Percentiles rank a stretch among this genome's conserved stretches.
phyloP scores from a whole-genome alignment of 805 yeast genomes.

The Metschnikowia baotianmanensis region DNA sequence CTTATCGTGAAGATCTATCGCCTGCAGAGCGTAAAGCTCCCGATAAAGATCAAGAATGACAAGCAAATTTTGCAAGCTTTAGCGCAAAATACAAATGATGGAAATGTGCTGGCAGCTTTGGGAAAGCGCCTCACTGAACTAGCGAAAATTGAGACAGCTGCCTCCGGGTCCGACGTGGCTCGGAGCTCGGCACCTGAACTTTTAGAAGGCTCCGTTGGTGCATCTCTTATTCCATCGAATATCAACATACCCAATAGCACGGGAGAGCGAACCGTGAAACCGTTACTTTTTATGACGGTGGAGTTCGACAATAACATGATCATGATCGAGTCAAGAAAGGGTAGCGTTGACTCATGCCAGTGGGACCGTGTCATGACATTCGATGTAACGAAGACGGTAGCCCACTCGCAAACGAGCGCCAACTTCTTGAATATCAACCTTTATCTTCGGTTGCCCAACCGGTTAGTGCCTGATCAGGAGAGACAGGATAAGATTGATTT shows the following conservation, averaged over 20 bases:
- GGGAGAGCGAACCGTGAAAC: constrained; percentile 51
- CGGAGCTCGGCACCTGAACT: constrained; percentile 22
- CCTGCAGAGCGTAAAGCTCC: constrained; percentile 65
- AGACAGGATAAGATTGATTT: constrained; percentile 26
- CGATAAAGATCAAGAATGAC: constrained; percentile 66
- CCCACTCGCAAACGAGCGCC: constrained; percentile 40
- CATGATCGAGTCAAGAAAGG: constrained; percentile 81
- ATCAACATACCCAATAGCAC: constrained; percentile 47
- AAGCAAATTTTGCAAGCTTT: constrained; percentile 62
- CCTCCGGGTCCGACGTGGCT: neutral
- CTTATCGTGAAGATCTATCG: constrained; percentile 75
- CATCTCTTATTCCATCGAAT: constrained; percentile 47
- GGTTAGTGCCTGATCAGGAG: constrained; percentile 47
- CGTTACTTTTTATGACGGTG: constrained; percentile 78
- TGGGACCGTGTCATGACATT: constrained; percentile 91
- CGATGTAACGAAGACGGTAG: constrained; percentile 59
- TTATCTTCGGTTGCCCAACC: constrained; percentile 73
- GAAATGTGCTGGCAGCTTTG: constrained; percentile 14
- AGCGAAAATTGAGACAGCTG: constrained; percentile 9
- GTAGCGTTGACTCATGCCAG: constrained; percentile 71
- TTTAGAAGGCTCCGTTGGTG: constrained; percentile 32
- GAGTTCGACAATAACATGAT: constrained; percentile 96
- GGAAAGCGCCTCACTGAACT: constrained; percentile 14
- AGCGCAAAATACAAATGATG: constrained; percentile 49
- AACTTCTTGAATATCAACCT: constrained; percentile 67